A percentile compares a stretch with the other conserved stretches of the same genome.
Evolutionary conservation across 1,284 basidiomycete species (phyloP).

Genomic region (Microstroma glucosiphilum): DNA sequence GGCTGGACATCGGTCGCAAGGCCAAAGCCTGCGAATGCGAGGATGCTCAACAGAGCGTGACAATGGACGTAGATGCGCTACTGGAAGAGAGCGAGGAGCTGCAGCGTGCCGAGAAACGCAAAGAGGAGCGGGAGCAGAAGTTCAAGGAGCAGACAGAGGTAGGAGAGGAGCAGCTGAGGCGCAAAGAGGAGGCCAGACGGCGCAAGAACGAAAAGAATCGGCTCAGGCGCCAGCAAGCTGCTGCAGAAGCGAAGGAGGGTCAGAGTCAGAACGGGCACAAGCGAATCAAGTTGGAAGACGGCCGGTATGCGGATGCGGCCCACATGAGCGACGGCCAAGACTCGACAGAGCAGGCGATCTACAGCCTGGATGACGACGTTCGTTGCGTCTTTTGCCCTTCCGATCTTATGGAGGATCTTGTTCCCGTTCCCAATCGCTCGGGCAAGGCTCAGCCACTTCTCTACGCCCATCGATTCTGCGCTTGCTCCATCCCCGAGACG

Average conservation of each 20-base stretch:
- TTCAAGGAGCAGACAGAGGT: conserved; percentile 18
- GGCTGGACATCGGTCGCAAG: conserved; percentile 72
- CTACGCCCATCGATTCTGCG: conserved; percentile 47
- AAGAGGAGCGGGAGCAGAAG: conserved; percentile 46
- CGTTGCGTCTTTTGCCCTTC: conserved; percentile 52
- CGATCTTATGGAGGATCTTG: conserved; percentile 26
- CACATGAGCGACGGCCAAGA: not conserved
- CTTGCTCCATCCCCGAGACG: conserved; percentile 44
- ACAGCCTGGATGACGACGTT: conserved; percentile 13
- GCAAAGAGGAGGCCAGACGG: conserved; percentile 22
- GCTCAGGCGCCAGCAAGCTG: conserved; percentile 15
- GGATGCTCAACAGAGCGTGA: conserved; percentile 42
- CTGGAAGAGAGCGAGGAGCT: conserved; percentile 39
- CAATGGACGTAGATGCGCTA: conserved; percentile 45
- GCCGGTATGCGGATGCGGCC: not conserved
- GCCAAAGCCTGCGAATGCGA: conserved; percentile 47
- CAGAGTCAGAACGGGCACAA: no score
- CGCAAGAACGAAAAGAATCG: conserved; percentile 17
- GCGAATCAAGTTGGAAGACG: conserved; percentile 5
- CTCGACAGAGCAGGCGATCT: not conserved
- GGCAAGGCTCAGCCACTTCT: conserved; percentile 4
- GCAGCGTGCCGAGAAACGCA: conserved; percentile 35
- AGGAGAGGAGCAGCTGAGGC: conserved; percentile 23
- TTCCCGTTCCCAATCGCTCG: conserved; percentile 20
- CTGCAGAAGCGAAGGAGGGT: not conserved